phyloP scores from a whole-genome alignment of 1,139 yeast species.

The Keqinozyma sinolaborantium region DNA sequence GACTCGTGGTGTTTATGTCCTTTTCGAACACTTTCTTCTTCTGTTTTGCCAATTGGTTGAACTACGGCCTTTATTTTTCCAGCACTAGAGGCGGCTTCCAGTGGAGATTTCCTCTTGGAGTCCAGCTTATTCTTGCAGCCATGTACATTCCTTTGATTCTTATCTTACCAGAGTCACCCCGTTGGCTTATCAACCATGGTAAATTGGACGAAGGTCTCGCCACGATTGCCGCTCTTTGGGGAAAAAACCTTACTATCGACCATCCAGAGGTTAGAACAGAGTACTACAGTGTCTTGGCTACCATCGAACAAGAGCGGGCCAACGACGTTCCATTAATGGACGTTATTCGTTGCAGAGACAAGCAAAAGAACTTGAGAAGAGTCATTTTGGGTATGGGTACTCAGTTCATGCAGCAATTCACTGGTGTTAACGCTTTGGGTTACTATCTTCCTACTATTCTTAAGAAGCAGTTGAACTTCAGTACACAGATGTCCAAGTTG shows the following conservation, averaged over 20 bases:
- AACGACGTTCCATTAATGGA: conserved; percentile 8
- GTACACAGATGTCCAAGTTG: conserved; percentile 24
- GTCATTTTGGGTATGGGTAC: conserved; percentile 35
- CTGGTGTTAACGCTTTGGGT: conserved; percentile 39
- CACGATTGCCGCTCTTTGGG: conserved; percentile 11
- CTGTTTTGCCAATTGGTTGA: conserved; percentile 19
- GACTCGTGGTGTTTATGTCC: conserved; percentile 27
- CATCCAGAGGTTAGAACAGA: conserved; percentile 9
- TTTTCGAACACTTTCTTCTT: conserved; percentile 24
- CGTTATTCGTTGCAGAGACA: conserved; percentile 10
- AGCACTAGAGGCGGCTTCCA: conserved; percentile 15
- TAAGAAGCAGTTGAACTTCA: conserved; percentile 25
- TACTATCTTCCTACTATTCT: conserved; percentile 35
- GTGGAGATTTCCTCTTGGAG: conserved; percentile 29
- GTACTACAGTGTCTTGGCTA: conserved; percentile 12
- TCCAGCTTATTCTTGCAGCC: conserved; percentile 24
- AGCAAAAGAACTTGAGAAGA: conserved; percentile 20
- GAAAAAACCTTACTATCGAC: conserved; percentile 6
- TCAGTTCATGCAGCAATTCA: conserved; percentile 38
- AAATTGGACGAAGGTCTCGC: conserved; percentile 12
- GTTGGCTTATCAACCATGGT: conserved; percentile 29
- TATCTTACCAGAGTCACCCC: conserved; percentile 44
- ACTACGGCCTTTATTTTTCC: conserved; percentile 17
- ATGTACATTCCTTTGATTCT: conserved; percentile 16
- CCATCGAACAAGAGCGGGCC: conserved; percentile 12